These are phyloP conservation scores for Rubia balearica DNA, from an alignment of 305 asterid species.

Conservation along the genomic window DNA sequence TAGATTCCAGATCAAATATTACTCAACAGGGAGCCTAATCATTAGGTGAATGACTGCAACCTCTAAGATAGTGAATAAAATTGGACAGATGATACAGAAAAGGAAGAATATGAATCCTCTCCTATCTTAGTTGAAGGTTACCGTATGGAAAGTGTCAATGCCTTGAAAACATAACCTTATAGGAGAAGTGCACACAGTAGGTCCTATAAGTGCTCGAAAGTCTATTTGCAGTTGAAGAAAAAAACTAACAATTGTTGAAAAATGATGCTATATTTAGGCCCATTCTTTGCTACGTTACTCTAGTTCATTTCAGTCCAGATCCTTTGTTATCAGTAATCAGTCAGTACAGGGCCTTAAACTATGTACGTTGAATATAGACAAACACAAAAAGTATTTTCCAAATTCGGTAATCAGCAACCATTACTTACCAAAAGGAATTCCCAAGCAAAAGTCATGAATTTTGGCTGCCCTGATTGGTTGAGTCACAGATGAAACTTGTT, in stretches of 20 bases:
- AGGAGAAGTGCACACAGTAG: not conserved
- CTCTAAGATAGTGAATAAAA: not conserved
- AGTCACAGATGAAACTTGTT: constrained; percentile 25
- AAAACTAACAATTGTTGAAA: not conserved
- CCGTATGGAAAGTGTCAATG: not conserved
- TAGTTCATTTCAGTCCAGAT: no score
- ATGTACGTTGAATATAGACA: no score
- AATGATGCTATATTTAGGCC: not conserved
- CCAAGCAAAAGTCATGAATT: constrained; percentile 82
- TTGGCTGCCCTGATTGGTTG: constrained; percentile 57
- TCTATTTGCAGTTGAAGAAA: not conserved
- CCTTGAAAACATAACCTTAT: not conserved
- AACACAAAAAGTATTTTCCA: not conserved
- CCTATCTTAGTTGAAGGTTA: not conserved
- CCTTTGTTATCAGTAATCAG: no score
- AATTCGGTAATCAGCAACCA: not conserved
- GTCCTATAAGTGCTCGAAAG: not conserved
- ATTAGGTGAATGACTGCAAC: not conserved
- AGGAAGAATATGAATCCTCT: not conserved
- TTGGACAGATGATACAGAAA: not conserved
- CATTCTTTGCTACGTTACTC: no score
- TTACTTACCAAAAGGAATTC: constrained; percentile 83
- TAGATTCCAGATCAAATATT: not conserved
- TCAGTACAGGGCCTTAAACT: no score
- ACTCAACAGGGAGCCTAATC: not conserved